These are phyloP conservation scores for Crataegus laevigata DNA, from an alignment of 306 rosid genomes.

Conservation along the genomic window DNA sequence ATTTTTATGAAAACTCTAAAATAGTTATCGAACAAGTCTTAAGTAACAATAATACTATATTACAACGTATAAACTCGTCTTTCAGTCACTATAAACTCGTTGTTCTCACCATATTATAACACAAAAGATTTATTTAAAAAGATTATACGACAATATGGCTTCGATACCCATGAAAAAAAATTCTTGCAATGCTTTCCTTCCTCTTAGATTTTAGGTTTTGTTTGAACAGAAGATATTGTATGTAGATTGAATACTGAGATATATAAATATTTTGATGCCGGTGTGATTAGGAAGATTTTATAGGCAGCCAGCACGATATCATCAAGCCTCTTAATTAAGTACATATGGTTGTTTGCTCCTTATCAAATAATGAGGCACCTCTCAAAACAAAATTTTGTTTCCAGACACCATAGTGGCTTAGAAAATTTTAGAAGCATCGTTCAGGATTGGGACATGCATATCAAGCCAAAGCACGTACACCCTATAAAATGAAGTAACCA, in stretches of 20 bases:
- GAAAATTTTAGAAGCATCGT: constrained; percentile 17
- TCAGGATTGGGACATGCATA: constrained; percentile 18
- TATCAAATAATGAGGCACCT: background rate
- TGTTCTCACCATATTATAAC: background rate
- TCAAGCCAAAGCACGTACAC: constrained; percentile 10
- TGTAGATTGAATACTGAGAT: background rate
- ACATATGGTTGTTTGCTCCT: background rate
- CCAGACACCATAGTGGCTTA: constrained; percentile 5
- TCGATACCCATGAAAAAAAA: no score
- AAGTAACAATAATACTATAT: no score
- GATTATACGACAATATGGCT: no score
- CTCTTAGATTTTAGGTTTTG: no score
- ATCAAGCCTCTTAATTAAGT: background rate
- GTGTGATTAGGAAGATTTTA: background rate
- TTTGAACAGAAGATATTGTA: no score
- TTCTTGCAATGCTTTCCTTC: background rate
- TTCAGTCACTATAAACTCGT: background rate
- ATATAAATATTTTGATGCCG: background rate
- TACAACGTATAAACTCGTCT: no score
- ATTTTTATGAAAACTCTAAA: no score
- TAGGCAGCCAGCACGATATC: background rate
- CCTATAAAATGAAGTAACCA: constrained; percentile 6
- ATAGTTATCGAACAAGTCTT: no score
- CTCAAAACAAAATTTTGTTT: background rate
- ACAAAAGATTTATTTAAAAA: background rate